Base-by-base conservation (phyloP, 352 stramenopile species). In the Globisporangium alternatum region DNA sequence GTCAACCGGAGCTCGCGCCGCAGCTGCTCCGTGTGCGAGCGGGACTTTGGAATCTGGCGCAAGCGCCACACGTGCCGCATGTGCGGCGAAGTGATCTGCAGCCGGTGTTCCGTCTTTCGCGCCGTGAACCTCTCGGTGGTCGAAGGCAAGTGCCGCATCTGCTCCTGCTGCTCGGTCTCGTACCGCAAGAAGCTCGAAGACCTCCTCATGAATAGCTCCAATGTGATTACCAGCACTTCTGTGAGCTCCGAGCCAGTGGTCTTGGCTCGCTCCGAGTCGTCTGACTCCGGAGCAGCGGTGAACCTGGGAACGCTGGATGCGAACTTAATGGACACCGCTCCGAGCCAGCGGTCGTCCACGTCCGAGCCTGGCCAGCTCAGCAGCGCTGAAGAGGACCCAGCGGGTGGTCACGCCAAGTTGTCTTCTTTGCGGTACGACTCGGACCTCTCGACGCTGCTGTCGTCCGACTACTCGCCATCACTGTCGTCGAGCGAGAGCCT, bases 61-160 rank as follows among this genome's bases (percentile, higher is more conserved):
- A 89, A 92, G 61, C 81, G 84, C 19, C 85, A 93, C 62, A 84
- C 80, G 55, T 93, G 85, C 57, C 85, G 85, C 57, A 92, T 93
- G 83, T 93, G 85, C 35, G 83, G 85, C 9, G 80, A 92, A 64
- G 80, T 92, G 8, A 76, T 93, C 52, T 93, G 85, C 72, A 83
- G 80, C 51, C 77, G 83, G 12, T 93, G 85, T 62, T 92, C 85
- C 9, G 73, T 91, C 22, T 88, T 90, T 66, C 83, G 83, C 37
- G 64, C 70, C 49, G 84, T 91, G 33, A 77, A 83, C 65, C 64
- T 90, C 19, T 83, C 79, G 0, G 67, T 90, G 17, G 54, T 83
- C 54, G 78, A 84, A 51, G 83, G 71, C 62, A 88, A 89, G 55
- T 77, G 84, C 25, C 84, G 84, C 13, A 77, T 91, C 43, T 93